Evolutionary conservation across 2,329 filamentous ascomycete genomes (phyloP).

Genomic region (Monilinia vaccinii-corymbosi): DNA sequence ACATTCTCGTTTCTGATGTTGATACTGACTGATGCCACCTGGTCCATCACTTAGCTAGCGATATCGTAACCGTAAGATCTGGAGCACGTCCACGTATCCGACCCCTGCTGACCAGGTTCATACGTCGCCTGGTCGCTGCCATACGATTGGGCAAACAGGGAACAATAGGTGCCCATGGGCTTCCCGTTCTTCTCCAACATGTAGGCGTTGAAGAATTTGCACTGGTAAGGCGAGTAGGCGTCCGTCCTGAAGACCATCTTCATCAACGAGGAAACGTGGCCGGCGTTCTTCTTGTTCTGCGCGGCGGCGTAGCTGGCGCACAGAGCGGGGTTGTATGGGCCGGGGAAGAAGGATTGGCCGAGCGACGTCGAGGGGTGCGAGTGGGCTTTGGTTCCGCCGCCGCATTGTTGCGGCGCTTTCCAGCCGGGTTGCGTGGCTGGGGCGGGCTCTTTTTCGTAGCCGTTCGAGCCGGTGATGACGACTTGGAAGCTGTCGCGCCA

Average conservation of each 20-base stretch:
- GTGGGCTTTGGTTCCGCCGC: slow-evolving; percentile 11
- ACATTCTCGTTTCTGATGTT: neutral
- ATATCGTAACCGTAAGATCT: neutral
- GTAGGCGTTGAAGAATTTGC: slow-evolving; percentile 33
- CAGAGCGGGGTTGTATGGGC: slow-evolving; percentile 17
- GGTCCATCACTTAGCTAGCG: neutral
- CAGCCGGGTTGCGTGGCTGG: slow-evolving; percentile 14
- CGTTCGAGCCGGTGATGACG: slow-evolving; percentile 36
- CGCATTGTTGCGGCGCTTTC: slow-evolving; percentile 13
- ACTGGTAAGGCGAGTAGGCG: slow-evolving; percentile 12
- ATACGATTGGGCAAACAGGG: slow-evolving; percentile 27
- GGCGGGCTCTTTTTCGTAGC: slow-evolving; percentile 25
- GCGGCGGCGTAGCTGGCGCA: slow-evolving; percentile 14
- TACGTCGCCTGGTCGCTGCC: neutral
- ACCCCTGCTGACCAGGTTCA: neutral
- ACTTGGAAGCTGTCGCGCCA: slow-evolving; percentile 30
- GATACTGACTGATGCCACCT: neutral
- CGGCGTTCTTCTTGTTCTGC: slow-evolving; percentile 14
- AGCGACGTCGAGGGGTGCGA: slow-evolving; percentile 17
- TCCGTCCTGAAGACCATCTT: neutral
- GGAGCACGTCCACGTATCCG: neutral
- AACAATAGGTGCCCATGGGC: slow-evolving; percentile 32
- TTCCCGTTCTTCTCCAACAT: slow-evolving; percentile 32
- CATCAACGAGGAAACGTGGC: neutral
- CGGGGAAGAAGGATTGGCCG: slow-evolving; percentile 18